Base-by-base conservation (phyloP, 148 eudicot genomes). In the Persicaria maculosa region DNA sequence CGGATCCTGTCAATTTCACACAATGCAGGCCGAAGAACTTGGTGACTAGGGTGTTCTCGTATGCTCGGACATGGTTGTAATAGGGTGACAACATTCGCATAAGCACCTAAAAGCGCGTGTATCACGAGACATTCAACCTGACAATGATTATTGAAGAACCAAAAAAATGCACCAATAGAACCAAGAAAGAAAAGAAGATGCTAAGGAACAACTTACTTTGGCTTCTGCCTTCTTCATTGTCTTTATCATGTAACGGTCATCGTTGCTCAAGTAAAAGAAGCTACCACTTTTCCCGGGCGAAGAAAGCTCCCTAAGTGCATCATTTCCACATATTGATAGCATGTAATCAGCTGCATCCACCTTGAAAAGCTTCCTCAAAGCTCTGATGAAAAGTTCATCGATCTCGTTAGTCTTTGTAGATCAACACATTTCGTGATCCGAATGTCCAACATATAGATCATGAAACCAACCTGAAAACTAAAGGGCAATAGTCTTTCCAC, bases 211-310 rank as follows among this genome's bases (percentile, higher is more conserved):
- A 47, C 83, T 79, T 84, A 85, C 86, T 82, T 85, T 85, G 55
- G 70, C 88, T 79, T 85, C 88, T 6, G 88, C 72, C 45, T 85
- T 85, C 78, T 85, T 85, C 81, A 85, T 80, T 20, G 88, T 85
- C 74, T 85, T 85, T 9, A 85, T 85, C 88, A 85, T 85, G 77
- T 83, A 85, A n/a, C 77, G 75, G 53, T 85, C 88, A 47, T 85
- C 88, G 16, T 83, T 79, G 52, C 86, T 85, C 77, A 83, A 71
- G 80, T 85, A 85, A 74, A 85, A 85, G 75, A 85, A 83, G 75
- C 88, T 81, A 57, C 88, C 88, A 67, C 88, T 85, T 68, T 85
- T 85, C 36, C 88, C 88, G 6, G 88, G 88, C 44, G 88, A 85
- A 36, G 86, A 85, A 52, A 85, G 86, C 75, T 83, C 86, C 59